These are phyloP conservation scores for Diaporthe citri DNA, from an alignment of 2,329 filamentous ascomycete species.

Conservation along the genomic window DNA sequence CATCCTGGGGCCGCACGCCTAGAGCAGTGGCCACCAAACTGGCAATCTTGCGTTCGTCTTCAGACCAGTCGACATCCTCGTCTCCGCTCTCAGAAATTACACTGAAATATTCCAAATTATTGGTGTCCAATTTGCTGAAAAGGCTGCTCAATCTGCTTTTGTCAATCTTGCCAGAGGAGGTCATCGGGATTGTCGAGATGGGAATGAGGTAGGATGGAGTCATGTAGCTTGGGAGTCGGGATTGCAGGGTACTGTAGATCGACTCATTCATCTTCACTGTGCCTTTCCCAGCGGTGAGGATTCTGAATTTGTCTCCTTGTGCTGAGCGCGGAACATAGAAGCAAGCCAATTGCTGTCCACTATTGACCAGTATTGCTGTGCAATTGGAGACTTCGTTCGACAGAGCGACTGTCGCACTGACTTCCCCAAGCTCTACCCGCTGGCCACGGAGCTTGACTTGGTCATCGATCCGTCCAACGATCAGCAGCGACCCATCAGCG, in stretches of 20 bases:
- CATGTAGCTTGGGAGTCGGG: constrained; percentile 80
- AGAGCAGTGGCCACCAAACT: constrained; percentile 65
- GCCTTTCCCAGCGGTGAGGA: constrained; percentile 53
- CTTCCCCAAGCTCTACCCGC: constrained; percentile 82
- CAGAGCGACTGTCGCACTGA: constrained; percentile 72
- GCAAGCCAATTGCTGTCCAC: constrained; percentile 66
- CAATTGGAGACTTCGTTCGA: constrained; percentile 69
- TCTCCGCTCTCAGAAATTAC: constrained; percentile 46
- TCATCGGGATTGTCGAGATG: constrained; percentile 77
- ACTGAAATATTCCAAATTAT: constrained; percentile 53
- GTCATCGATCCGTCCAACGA: constrained; percentile 80
- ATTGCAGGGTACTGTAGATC: constrained; percentile 68
- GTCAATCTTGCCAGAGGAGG: constrained; percentile 81
- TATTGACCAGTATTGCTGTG: constrained; percentile 69
- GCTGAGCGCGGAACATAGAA: constrained; percentile 72
- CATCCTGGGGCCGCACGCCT: constrained; percentile 55
- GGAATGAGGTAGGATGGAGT: constrained; percentile 81
- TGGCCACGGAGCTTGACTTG: constrained; percentile 88
- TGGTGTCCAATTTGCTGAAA: constrained; percentile 60
- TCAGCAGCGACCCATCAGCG: constrained; percentile 79
- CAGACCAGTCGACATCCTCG: constrained; percentile 60
- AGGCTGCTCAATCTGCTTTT: constrained; percentile 62
- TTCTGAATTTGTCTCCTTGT: constrained; percentile 47
- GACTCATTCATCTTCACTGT: constrained; percentile 51
- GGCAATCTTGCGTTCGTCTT: constrained; percentile 69